Evolutionary conservation across 306 rosid genomes (phyloP).

Genomic region (Dryas alaskensis): DNA sequence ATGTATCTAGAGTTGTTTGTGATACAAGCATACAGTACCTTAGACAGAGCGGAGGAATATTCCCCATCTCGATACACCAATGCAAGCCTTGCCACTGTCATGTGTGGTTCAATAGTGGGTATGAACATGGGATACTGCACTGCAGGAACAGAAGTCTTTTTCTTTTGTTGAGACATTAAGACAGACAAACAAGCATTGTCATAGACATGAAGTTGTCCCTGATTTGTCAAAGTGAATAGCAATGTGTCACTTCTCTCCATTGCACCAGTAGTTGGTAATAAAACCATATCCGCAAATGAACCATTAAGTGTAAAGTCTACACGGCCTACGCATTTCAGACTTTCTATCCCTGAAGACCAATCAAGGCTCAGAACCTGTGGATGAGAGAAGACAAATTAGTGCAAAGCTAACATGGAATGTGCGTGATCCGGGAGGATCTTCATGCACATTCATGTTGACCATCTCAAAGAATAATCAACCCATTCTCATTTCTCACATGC

Average conservation of each 20-base stretch:
- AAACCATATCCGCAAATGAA: constrained; percentile 76
- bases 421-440: not conserved
- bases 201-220: constrained; percentile 72
- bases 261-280: constrained; percentile 43
- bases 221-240: constrained; percentile 68
- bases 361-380: constrained; percentile 71
- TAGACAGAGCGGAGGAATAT: constrained; percentile 43
- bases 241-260: constrained; percentile 40
- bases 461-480: no score
- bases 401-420: constrained; percentile 8
- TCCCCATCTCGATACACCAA: constrained; percentile 43
- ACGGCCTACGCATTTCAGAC: constrained; percentile 59
- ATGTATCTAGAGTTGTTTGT: not conserved
- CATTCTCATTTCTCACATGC: no score
- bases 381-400: constrained; percentile 25
- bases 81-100: constrained; percentile 62
- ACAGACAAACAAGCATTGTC: constrained; percentile 49
- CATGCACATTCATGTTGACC: no score
- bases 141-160: constrained; percentile 35
- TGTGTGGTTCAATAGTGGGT: constrained; percentile 66
- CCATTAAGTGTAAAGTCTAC: constrained; percentile 66
- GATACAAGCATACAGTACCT: constrained; percentile 48
- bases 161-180: constrained; percentile 48
- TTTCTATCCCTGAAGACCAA: constrained; percentile 75
- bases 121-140: constrained; percentile 51